Percentiles rank a stretch among this genome's conserved stretches.
Conservation (phyloP, 345 rosid genomes). For the Salix exigua region DNA sequence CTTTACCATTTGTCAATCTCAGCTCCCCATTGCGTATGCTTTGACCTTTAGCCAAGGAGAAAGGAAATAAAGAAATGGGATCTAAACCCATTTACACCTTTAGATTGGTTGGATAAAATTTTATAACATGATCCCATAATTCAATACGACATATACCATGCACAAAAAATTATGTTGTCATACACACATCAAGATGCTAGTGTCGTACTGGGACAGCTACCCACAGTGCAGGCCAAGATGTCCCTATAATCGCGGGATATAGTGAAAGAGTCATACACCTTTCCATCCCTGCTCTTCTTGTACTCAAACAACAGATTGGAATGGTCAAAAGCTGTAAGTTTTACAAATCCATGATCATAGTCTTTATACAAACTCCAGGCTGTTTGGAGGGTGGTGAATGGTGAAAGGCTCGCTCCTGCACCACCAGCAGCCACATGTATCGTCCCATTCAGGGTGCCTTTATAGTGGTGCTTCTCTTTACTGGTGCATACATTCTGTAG, state of each 20-base stretch:
- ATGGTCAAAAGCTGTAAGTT: slow-evolving; percentile 56
- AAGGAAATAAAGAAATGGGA: too few relatives aligned
- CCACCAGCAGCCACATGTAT: slow-evolving; percentile 76
- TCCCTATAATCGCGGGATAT: slow-evolving; percentile 52
- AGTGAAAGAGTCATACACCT: slow-evolving; percentile 57
- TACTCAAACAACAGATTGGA: slow-evolving; percentile 57
- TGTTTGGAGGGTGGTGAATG: slow-evolving; percentile 42
- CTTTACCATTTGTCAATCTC: too few relatives aligned
- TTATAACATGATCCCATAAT: too few relatives aligned
- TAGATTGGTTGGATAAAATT: too few relatives aligned
- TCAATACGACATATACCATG: too few relatives aligned
- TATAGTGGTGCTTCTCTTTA: slow-evolving; percentile 44
- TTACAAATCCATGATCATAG: slow-evolving; percentile 36
- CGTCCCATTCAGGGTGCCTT: slow-evolving; percentile 54
- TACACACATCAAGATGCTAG: slow-evolving; percentile 41
- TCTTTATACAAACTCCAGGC: slow-evolving; percentile 57
- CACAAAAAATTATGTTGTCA: too few relatives aligned
- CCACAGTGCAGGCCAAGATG: slow-evolving; percentile 50
- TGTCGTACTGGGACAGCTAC: slow-evolving; percentile 54
- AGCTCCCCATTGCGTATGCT: too few relatives aligned
- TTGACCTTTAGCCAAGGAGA: too few relatives aligned
- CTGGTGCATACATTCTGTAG: slow-evolving; percentile 55
- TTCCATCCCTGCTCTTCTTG: slow-evolving; percentile 68
- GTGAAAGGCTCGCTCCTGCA: slow-evolving; percentile 57
- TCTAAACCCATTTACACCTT: too few relatives aligned